Conservation (phyloP, 371 early-diverging fungal species). For the Haplosporangium sp. region DNA sequence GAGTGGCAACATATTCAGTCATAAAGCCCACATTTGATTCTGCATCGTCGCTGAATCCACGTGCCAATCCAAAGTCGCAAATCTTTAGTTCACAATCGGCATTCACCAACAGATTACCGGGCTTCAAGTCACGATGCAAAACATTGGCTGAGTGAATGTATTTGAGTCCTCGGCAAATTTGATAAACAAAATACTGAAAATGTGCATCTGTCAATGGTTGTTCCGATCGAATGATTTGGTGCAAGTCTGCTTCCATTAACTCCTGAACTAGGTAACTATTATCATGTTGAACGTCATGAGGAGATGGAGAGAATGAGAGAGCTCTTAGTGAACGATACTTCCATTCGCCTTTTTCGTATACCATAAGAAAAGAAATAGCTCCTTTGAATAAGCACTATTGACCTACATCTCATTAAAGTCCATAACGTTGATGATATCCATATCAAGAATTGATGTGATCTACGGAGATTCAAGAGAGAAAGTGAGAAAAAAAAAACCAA, state of each 20-base stretch:
- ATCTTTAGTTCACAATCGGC: slow-evolving; percentile 97
- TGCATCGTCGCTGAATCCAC: slow-evolving; percentile 86
- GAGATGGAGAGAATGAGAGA: not conserved
- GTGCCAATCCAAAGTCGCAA: slow-evolving; percentile 95
- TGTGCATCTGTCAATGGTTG: slow-evolving; percentile 97
- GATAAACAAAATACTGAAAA: slow-evolving; percentile 98
- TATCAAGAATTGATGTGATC: slow-evolving; percentile 90
- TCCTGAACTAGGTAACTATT: slow-evolving; percentile 86
- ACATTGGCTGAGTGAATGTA: slow-evolving; percentile 99
- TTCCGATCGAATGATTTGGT: slow-evolving; percentile 96
- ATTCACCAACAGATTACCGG: slow-evolving; percentile 96
- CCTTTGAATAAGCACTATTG: not conserved
- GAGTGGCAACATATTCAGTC: slow-evolving; percentile 97
- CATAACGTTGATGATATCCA: slow-evolving; percentile 72
- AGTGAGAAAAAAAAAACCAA: not conserved
- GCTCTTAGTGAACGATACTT: not conserved
- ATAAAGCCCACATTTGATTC: slow-evolving; percentile 91
- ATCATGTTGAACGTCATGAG: not conserved
- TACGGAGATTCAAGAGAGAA: slow-evolving; percentile 40
- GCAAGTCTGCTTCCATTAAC: slow-evolving; percentile 98
- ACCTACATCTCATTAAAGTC: slow-evolving; percentile 89
- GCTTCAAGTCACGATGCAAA: slow-evolving; percentile 97
- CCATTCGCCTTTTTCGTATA: not conserved
- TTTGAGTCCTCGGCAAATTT: slow-evolving; percentile 97
- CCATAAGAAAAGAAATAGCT: too few species aligned